Conservation (phyloP, 495 filamentous ascomycete species). For the Aspergillus homomorphus region DNA sequence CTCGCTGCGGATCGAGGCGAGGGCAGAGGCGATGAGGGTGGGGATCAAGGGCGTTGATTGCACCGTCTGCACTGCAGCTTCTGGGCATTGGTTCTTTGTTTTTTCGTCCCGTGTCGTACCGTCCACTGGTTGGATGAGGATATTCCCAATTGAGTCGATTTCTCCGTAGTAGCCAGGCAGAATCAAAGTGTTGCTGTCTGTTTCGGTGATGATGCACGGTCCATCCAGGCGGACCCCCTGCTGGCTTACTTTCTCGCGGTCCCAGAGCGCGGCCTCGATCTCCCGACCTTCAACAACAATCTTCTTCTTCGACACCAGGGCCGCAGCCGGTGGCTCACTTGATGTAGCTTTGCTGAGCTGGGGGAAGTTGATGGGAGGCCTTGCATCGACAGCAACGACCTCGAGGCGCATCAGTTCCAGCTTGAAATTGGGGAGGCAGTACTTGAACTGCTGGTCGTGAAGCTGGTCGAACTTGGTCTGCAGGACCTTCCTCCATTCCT, state of each 20-base stretch:
- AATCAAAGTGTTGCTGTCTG: constrained; percentile 51
- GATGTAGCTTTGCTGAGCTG: constrained; percentile 26
- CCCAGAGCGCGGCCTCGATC: constrained; percentile 40
- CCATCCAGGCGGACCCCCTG: constrained; percentile 37
- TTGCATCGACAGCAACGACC: constrained; percentile 41
- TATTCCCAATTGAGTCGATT: constrained; percentile 31
- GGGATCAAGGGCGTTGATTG: constrained; percentile 38
- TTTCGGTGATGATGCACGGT: constrained; percentile 48
- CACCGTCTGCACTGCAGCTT: constrained; percentile 32
- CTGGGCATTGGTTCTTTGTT: constrained; percentile 15
- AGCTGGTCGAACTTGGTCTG: constrained; percentile 37
- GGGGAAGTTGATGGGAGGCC: constrained; percentile 36
- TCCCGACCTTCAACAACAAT: constrained; percentile 41
- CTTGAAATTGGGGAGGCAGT: constrained; percentile 39
- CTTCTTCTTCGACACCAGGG: constrained; percentile 28
- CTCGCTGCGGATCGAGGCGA: constrained; percentile 46
- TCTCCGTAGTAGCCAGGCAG: constrained; percentile 35
- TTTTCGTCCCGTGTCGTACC: no score
- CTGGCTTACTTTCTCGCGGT: constrained; percentile 39
- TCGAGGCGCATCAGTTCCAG: constrained; percentile 47
- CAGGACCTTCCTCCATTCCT: constrained; percentile 23
- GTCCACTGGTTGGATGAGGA: constrained; percentile 47
- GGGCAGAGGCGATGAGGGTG: constrained; percentile 35
- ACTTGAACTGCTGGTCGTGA: constrained; percentile 49
- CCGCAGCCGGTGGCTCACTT: constrained; percentile 28